Conservation (phyloP, 768 basidiomycete genomes). For the Rhizopogon rudus region DNA sequence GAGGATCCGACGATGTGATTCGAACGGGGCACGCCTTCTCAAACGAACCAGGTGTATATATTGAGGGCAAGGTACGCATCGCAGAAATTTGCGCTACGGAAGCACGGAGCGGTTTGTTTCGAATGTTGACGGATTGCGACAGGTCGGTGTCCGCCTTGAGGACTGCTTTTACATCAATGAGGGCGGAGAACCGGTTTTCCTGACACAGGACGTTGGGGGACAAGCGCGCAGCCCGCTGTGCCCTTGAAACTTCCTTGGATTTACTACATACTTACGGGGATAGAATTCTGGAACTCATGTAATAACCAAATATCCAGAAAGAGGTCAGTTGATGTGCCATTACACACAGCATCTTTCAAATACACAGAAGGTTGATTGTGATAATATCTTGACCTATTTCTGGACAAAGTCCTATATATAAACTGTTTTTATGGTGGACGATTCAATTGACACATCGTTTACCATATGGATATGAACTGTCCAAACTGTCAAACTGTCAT, state of each 20-base stretch:
- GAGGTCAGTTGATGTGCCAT: not conserved
- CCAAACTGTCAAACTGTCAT: no score
- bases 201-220: conserved; percentile 65
- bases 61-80: conserved; percentile 52
- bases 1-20: conserved; percentile 56
- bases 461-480: no score
- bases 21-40: conserved; percentile 71
- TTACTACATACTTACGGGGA: not conserved
- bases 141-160: conserved; percentile 79
- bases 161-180: conserved; percentile 73
- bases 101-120: not conserved
- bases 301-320: not conserved
- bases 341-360: no score
- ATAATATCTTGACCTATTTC: not conserved
- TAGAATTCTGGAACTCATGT: not conserved
- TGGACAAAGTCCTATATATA: not conserved
- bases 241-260: conserved; percentile 18
- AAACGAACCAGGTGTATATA: conserved; percentile 76
- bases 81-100: not conserved
- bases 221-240: conserved; percentile 37
- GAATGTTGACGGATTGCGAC: conserved; percentile 4
- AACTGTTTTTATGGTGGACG: no score
- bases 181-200: conserved; percentile 47
- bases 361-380: not conserved
- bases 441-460: no score